phyloP scores from a whole-genome alignment of 176 grass and related monocot genomes.

The Aegilops speltoides region DNA sequence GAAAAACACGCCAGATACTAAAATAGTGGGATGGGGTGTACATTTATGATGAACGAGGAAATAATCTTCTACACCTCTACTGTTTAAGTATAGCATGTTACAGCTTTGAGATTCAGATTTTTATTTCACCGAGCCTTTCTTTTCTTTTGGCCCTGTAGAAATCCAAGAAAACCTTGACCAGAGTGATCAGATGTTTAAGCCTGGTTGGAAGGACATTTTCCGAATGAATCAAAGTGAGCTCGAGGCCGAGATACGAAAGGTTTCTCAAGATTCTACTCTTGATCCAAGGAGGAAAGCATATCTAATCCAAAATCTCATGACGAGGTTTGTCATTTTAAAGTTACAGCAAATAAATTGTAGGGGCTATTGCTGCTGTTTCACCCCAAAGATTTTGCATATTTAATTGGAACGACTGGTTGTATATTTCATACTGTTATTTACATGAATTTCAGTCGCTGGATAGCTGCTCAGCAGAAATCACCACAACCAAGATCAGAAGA shows the following conservation, averaged over 20 bases:
- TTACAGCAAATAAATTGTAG: not conserved
- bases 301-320: constrained; percentile 98
- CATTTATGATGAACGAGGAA: constrained; percentile 5
- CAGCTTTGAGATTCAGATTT: not conserved
- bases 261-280: constrained; percentile 84
- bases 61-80: not conserved
- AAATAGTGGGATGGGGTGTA: not conserved
- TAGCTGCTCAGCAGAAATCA: constrained; percentile 84
- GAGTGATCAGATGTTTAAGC: constrained; percentile 72
- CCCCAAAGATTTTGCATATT: not conserved
- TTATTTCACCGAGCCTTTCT: not conserved
- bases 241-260: constrained; percentile 80
- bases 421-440: constrained; percentile 16
- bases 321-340: constrained; percentile 51
- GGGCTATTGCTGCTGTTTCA: not conserved
- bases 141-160: constrained; percentile 32
- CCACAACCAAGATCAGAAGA: constrained; percentile 41
- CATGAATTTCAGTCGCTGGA: constrained; percentile 73
- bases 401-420: not conserved
- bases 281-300: constrained; percentile 89
- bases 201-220: constrained; percentile 98
- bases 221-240: constrained; percentile 91
- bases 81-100: not conserved
- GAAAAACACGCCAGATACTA: not conserved
- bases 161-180: constrained; percentile 52